Evolutionary conservation across 2,329 filamentous ascomycete genomes (phyloP), one percentile per base, ranked within the genome.

Genomic region (Ophiostoma piceae): DNA sequence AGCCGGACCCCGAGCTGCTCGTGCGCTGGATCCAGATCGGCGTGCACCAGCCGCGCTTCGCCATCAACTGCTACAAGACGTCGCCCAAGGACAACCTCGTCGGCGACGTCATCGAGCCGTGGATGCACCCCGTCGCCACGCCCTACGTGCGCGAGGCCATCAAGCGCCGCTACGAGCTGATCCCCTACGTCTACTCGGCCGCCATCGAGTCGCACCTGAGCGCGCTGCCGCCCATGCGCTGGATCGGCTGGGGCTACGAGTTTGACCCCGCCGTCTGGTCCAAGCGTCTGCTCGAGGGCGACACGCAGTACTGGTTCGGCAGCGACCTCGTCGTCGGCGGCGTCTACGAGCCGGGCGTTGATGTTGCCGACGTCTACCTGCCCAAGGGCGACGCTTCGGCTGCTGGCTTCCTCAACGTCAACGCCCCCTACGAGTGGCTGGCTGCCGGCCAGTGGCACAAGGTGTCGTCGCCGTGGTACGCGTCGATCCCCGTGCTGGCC

Each of bases 21-120:
- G 84, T 92, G 2, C 86, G 90, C 39, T 92, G 90, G 90, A 82
- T 92, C 14, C 90, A 92, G 75, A 83, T 90, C 1, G 90, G 89
- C 6, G 85, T 88, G 71, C 85, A 91, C 78, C 89, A 88, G 1
- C 84, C 87, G 0, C 86, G 90, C 0, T 92, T 92, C 74, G 88
- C 90, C 12, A 92, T 92, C 80, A 92, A 92, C 78, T 92, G 90
- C 78, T 92, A 89, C 84, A 92, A 92, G 79, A 92, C 90, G 0
- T 85, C 84, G 0, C 57, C 57, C 57, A 83, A 85, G 0, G 87
- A 92, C 77, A 91, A 88, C 74, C 81, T 82, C 0, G 82, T 90
- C 32, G 90, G 90, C 8, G 89, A 90, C 47, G 89, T 92, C 0
- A 92, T 92, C 71, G 89, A 92, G 79, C 90, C 90, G 0, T 92